Evolutionary conservation across 371 early-diverging fungal genomes (phyloP).

Genomic region (Haplosporangium sp.): DNA sequence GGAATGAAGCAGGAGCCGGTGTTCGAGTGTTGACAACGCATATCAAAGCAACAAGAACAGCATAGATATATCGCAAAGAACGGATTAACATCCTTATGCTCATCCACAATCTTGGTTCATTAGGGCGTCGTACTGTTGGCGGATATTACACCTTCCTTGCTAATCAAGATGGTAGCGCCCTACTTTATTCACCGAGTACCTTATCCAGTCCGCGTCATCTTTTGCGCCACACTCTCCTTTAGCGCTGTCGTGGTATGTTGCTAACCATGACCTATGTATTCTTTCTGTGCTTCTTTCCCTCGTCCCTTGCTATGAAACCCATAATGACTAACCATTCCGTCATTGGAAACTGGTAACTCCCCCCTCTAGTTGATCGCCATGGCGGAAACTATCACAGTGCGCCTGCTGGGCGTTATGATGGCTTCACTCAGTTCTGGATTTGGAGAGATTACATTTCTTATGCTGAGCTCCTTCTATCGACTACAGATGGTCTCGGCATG

Average conservation of each 20-base stretch:
- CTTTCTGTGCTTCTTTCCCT: background rate
- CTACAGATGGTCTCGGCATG: conserved; percentile 56
- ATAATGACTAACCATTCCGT: background rate
- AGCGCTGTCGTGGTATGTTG: conserved; percentile 43
- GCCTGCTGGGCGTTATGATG: conserved; percentile 57
- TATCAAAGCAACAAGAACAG: background rate
- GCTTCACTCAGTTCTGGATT: conserved; percentile 61
- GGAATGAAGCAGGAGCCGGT: no score
- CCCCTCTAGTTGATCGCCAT: conserved; percentile 51
- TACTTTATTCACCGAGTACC: conserved; percentile 56
- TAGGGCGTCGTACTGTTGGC: conserved; percentile 58
- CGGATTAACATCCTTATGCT: background rate
- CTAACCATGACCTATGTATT: background rate
- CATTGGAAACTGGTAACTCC: background rate
- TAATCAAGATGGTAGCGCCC: conserved; percentile 58
- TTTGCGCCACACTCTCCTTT: conserved; percentile 45
- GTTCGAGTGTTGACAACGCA: background rate
- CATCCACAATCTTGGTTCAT: background rate
- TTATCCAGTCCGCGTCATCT: conserved; percentile 43
- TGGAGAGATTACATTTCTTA: conserved; percentile 60
- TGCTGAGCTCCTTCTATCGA: conserved; percentile 58
- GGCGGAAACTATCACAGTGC: conserved; percentile 27
- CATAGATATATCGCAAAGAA: no score
- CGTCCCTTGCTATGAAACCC: background rate
- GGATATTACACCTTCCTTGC: conserved; percentile 60